Percentiles rank a stretch among this genome's conserved stretches.
Evolutionary conservation across 2,329 filamentous ascomycete species (phyloP).

Genomic region (Colletotrichum liaoningense): DNA sequence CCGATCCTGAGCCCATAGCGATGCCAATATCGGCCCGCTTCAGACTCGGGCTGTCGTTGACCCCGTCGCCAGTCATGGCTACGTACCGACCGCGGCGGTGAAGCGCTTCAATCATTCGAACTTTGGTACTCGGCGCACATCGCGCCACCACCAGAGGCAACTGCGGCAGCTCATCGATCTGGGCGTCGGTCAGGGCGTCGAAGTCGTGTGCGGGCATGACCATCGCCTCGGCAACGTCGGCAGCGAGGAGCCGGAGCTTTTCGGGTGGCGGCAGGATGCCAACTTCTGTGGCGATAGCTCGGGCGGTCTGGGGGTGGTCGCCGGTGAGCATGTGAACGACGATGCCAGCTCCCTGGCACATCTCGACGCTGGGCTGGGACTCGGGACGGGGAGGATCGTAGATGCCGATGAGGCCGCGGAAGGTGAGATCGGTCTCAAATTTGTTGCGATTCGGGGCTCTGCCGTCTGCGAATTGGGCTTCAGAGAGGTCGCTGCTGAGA

Average conservation of each 20-base stretch:
- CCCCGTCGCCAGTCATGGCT: slow-evolving; percentile 75
- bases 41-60: slow-evolving; percentile 73
- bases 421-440: slow-evolving; percentile 28
- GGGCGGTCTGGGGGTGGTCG: slow-evolving; percentile 68
- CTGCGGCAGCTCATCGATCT: slow-evolving; percentile 69
- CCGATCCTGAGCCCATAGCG: slow-evolving; percentile 73
- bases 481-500: too few relatives aligned
- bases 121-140: slow-evolving; percentile 74
- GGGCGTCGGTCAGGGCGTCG: slow-evolving; percentile 67
- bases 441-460: background rate
- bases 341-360: slow-evolving; percentile 67
- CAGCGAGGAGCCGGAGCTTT: slow-evolving; percentile 56
- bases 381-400: slow-evolving; percentile 73
- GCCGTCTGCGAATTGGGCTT: slow-evolving; percentile 54
- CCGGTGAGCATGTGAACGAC: slow-evolving; percentile 72
- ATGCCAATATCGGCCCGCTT: slow-evolving; percentile 74
- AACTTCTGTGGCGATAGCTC: slow-evolving; percentile 68
- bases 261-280: slow-evolving; percentile 59
- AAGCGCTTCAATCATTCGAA: slow-evolving; percentile 72
- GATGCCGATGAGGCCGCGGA: slow-evolving; percentile 31
- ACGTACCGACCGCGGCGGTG: slow-evolving; percentile 70
- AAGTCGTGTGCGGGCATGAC: slow-evolving; percentile 71
- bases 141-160: slow-evolving; percentile 72
- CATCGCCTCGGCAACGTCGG: slow-evolving; percentile 63
- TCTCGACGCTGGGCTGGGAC: slow-evolving; percentile 63